Evolutionary conservation across 2,329 filamentous ascomycete species (phyloP).

Genomic region (Arthrobotrys sphaeroides): DNA sequence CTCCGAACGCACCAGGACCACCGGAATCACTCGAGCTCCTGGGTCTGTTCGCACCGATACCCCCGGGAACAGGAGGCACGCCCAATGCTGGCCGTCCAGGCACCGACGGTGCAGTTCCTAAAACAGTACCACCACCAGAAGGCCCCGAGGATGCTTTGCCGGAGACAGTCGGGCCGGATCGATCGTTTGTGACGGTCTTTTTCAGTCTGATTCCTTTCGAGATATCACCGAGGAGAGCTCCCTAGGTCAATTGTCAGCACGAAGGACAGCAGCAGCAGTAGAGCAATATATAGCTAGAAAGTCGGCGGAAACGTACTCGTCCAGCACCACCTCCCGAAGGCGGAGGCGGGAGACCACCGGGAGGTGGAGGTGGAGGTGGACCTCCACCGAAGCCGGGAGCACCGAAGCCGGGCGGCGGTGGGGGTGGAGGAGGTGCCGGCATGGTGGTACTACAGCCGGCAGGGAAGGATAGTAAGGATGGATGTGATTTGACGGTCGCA

Average conservation of each 20-base stretch:
- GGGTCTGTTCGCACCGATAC: conserved; percentile 29
- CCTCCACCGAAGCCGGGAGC: conserved; percentile 53
- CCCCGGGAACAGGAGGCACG: conserved; percentile 40
- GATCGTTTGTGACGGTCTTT: conserved; percentile 90
- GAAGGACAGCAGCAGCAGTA: neutral
- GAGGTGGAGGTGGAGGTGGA: conserved; percentile 55
- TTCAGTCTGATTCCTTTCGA: conserved; percentile 78
- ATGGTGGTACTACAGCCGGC: conserved; percentile 20
- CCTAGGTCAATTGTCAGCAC: conserved; percentile 65
- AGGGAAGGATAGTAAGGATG: neutral
- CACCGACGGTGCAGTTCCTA: conserved; percentile 33
- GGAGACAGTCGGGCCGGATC: conserved; percentile 79
- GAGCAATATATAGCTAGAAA: neutral
- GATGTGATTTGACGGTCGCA: no score
- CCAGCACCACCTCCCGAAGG: conserved; percentile 43
- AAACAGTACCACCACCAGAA: conserved; percentile 13
- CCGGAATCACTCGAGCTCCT: conserved; percentile 51
- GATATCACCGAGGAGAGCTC: conserved; percentile 87
- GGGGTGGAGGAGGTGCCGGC: conserved; percentile 51
- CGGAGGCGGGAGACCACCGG: conserved; percentile 51
- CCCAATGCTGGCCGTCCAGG: conserved; percentile 40
- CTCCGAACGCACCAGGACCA: conserved; percentile 20
- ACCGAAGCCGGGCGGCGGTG: conserved; percentile 53
- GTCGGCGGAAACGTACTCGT: conserved; percentile 27
- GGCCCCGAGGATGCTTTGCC: conserved; percentile 66